Evolutionary conservation across 176 grass and related monocot species (phyloP).

Genomic region (Saccharum spontaneum): DNA sequence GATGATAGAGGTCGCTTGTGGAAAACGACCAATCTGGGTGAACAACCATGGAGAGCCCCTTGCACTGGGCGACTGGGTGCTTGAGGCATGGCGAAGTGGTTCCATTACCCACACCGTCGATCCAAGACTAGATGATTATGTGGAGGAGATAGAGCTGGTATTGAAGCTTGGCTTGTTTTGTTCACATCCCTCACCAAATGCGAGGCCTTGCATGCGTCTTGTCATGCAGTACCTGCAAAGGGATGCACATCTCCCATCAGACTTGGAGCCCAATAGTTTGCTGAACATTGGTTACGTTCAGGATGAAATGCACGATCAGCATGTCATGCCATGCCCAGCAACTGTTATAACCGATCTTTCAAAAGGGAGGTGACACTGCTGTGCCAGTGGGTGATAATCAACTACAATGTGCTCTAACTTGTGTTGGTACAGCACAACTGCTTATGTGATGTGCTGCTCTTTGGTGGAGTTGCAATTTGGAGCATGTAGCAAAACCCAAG

Average conservation of each 20-base stretch:
- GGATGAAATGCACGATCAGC: not conserved
- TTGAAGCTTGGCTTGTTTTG: constrained; percentile 28
- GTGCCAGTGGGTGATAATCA: not conserved
- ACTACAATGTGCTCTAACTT: not conserved
- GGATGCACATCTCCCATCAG: not conserved
- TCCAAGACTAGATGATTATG: not conserved
- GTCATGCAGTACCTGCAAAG: constrained; percentile 7
- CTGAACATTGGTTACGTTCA: not conserved
- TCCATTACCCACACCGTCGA: not conserved
- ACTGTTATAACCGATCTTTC: not conserved
- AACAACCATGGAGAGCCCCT: too few species aligned
- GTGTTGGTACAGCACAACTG: not conserved
- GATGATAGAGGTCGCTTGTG: too few species aligned
- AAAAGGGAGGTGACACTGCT: not conserved
- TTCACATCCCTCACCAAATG: not conserved
- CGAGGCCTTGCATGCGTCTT: not conserved
- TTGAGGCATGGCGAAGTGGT: too few species aligned
- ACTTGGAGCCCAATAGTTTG: not conserved
- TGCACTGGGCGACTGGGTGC: too few species aligned
- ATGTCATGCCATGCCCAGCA: not conserved
- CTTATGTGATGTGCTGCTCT: too few species aligned
- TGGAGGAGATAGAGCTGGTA: not conserved
- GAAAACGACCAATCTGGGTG: too few species aligned
- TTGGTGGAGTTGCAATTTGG: too few species aligned
- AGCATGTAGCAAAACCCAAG: too few species aligned